phyloP scores from a whole-genome alignment of 106 monocot genomes.

The Platanthera guangdongensis region DNA sequence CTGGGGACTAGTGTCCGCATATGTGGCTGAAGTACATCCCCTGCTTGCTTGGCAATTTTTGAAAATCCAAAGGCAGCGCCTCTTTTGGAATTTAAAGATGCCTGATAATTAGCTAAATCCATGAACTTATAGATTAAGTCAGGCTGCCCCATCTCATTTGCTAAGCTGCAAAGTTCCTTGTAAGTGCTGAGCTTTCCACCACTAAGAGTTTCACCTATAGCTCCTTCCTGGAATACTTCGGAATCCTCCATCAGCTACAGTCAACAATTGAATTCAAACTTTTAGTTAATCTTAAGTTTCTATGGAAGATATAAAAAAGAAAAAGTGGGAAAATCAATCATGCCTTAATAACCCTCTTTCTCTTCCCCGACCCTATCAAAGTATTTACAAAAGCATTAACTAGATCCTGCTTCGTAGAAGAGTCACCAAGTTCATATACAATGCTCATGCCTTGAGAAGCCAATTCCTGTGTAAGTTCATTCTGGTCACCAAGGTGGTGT shows the following conservation, averaged over 20 bases:
- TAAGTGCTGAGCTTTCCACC: slow-evolving; percentile 94
- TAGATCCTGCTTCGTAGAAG: slow-evolving; percentile 73
- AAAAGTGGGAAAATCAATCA: slow-evolving; percentile 4
- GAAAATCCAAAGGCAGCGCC: slow-evolving; percentile 99
- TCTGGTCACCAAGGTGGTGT: slow-evolving; percentile 88
- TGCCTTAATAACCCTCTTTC: slow-evolving; percentile 92
- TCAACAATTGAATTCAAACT: not conserved
- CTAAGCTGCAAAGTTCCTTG: slow-evolving; percentile 90
- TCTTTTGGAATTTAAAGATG: slow-evolving; percentile 89
- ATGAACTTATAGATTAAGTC: slow-evolving; percentile 96
- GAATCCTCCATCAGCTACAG: slow-evolving; percentile 76
- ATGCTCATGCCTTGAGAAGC: slow-evolving; percentile 99
- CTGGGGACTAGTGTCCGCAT: slow-evolving; percentile 66
- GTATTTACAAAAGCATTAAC: slow-evolving; percentile 91
- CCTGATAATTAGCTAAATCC: slow-evolving; percentile 98
- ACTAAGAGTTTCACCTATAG: slow-evolving; percentile 62
- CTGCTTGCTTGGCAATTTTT: slow-evolving; percentile 96
- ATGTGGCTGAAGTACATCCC: slow-evolving; percentile 87
- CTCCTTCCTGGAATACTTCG: slow-evolving; percentile 97
- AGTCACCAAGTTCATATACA: slow-evolving; percentile 96
- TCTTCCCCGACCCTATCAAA: slow-evolving; percentile 89
- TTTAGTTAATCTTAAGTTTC: not conserved
- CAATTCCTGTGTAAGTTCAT: slow-evolving; percentile 95
- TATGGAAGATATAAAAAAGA: slow-evolving; percentile 1
- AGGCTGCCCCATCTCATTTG: slow-evolving; percentile 99